Conservation (phyloP, 345 rosid genomes). For the Brassica napus region DNA sequence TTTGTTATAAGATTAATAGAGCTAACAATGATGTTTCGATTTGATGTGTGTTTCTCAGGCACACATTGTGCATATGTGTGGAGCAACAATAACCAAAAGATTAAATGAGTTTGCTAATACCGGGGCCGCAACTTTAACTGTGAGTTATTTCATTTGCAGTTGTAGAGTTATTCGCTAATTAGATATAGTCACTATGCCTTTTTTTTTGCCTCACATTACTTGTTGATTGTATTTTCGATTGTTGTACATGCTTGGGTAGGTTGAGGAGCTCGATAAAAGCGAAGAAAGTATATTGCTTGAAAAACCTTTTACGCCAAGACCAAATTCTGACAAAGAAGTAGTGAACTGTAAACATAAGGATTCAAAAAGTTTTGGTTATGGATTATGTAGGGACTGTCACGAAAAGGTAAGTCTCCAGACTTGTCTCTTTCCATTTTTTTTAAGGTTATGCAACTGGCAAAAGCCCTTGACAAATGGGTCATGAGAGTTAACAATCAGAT, state of each 20-base stretch:
- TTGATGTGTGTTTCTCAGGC: slow-evolving; percentile 47
- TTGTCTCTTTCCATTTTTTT: not conserved
- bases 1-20: not conserved
- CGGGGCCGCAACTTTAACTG: slow-evolving; percentile 78
- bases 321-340: slow-evolving; percentile 36
- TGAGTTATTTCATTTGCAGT: slow-evolving; percentile 40
- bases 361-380: slow-evolving; percentile 46
- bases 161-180: slow-evolving; percentile 8
- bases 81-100: slow-evolving; percentile 81
- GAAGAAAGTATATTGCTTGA: slow-evolving; percentile 2
- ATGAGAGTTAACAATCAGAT: not conserved
- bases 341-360: slow-evolving; percentile 65
- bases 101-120: slow-evolving; percentile 85
- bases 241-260: not conserved
- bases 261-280: too few species aligned
- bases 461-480: not conserved
- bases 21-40: not conserved
- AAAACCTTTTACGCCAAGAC: slow-evolving; percentile 19
- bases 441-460: too few species aligned
- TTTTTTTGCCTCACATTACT: not conserved
- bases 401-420: slow-evolving; percentile 44
- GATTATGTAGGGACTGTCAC: slow-evolving; percentile 70
- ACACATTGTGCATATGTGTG: slow-evolving; percentile 50
- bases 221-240: not conserved
- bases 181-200: not conserved